Evolutionary conservation across 1,284 basidiomycete genomes (phyloP), one percentile per base, ranked within the genome.

Genomic region (Coriolopsis trogii): DNA sequence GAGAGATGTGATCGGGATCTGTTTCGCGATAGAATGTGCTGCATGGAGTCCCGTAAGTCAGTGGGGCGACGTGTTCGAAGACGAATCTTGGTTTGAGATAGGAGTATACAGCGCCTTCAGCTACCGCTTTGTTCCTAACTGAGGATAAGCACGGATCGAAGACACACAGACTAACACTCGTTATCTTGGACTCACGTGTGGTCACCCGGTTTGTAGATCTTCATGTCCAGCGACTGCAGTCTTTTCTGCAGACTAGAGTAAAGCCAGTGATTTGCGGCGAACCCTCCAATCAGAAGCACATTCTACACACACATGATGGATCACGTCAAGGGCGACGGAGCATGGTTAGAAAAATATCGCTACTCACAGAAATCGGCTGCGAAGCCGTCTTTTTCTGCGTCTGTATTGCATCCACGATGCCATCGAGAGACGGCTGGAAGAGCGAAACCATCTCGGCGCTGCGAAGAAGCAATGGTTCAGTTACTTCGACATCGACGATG

Each of bases 191-290:
- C 29, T 15, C 43, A 56, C 51, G 39, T 26, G 68, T 77, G 72
- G 24, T 64, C 72, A 37, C 79, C 77, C 16, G 77, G 78, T 4
- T 77, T 68, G 51, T 67, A 68, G 28, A 81, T 63, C 1, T 53
- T 58, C 31, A 78, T 46, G 1, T 65, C 64, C 63, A 73, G 10
- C 41, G 66, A 48, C 6, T 46, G 52, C 13, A 75, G 55, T 6
- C 61, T 53, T 0, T 49, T 51, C 37, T 69, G 61, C 6, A 74
- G 47, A 33, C 42, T 61, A 3, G 49, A 52, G 39, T 70, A 74
- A 6, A 74, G 61, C 67, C 68, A 75, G 18, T 71, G 65, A 20
- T 64, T 75, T 4, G 69, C 71, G 1, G 72, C 68, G 33, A 76
- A 74, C 18, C 70, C 69, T 3, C 73, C 73, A 1, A 74, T 66